Conservation (phyloP, 1,139 yeast species). For the Candida sanyaensis region DNA sequence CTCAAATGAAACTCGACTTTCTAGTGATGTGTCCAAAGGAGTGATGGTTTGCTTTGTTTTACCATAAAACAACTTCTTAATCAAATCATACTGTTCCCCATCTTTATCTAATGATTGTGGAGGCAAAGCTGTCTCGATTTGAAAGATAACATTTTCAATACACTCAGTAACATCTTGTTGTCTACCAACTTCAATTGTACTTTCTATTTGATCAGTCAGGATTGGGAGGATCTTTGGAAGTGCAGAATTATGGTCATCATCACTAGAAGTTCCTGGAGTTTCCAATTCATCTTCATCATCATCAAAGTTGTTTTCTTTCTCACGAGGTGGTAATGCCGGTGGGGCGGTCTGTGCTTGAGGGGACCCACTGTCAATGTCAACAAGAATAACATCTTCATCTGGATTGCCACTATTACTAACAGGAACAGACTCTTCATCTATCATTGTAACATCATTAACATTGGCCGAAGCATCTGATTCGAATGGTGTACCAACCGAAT, state of each 20-base stretch:
- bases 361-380: not conserved
- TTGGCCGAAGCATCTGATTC: not conserved
- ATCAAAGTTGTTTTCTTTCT: not conserved
- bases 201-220: constrained; percentile 64
- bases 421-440: constrained; percentile 14
- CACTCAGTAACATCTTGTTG: constrained; percentile 99
- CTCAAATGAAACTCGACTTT: constrained; percentile 69
- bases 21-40: constrained; percentile 24
- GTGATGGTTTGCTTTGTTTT: constrained; percentile 47
- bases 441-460: constrained; percentile 10
- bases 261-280: constrained; percentile 7
- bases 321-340: constrained; percentile 1
- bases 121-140: constrained; percentile 84
- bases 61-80: constrained; percentile 82
- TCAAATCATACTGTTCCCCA: constrained; percentile 79
- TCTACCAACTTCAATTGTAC: constrained; percentile 78
- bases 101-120: constrained; percentile 68
- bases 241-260: constrained; percentile 5
- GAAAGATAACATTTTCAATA: constrained; percentile 91
- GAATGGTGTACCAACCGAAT: no score
- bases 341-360: not conserved
- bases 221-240: constrained; percentile 37
- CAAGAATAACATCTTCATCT: constrained; percentile 1
- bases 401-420: constrained; percentile 6
- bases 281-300: constrained; percentile 8